These are phyloP conservation scores for Citrus glauca DNA, from an alignment of 345 rosid genomes.

Conservation along the genomic window DNA sequence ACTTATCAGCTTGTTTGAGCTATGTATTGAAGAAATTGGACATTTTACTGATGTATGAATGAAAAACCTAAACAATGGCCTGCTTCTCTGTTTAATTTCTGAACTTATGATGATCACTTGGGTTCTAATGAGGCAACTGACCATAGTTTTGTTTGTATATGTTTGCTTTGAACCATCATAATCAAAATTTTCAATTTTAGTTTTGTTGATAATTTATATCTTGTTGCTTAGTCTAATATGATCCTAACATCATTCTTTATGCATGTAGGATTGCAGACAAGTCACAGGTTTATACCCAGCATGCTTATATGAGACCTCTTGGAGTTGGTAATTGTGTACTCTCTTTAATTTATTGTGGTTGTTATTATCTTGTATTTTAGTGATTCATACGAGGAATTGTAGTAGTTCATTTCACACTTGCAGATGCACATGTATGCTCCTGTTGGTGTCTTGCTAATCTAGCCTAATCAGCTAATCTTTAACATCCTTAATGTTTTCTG, in stretches of 20 bases:
- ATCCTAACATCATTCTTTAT: neutral
- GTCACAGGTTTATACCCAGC: slow-evolving; percentile 95
- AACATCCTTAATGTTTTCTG: neutral
- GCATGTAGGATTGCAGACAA: slow-evolving; percentile 89
- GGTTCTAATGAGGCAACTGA: neutral
- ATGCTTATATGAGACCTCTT: slow-evolving; percentile 99
- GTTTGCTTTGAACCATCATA: neutral
- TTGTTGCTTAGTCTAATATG: neutral
- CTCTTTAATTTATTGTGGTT: neutral
- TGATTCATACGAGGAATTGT: neutral
- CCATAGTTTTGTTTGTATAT: neutral
- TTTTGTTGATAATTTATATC: neutral
- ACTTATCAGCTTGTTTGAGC: neutral
- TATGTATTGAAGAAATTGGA: neutral
- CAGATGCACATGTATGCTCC: neutral
- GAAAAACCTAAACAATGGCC: neutral
- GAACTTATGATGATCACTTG: neutral
- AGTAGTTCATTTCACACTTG: neutral
- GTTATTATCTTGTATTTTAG: neutral
- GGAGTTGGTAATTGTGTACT: slow-evolving; percentile 70
- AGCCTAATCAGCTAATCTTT: neutral
- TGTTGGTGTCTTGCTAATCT: neutral
- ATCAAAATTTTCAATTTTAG: neutral
- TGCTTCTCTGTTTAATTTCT: neutral
- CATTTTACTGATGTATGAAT: neutral